Percentiles rank a stretch among this genome's conserved stretches.
Conservation (phyloP, 2,329 filamentous ascomycete genomes). For the Ceratocystiopsis brevicomis region DNA sequence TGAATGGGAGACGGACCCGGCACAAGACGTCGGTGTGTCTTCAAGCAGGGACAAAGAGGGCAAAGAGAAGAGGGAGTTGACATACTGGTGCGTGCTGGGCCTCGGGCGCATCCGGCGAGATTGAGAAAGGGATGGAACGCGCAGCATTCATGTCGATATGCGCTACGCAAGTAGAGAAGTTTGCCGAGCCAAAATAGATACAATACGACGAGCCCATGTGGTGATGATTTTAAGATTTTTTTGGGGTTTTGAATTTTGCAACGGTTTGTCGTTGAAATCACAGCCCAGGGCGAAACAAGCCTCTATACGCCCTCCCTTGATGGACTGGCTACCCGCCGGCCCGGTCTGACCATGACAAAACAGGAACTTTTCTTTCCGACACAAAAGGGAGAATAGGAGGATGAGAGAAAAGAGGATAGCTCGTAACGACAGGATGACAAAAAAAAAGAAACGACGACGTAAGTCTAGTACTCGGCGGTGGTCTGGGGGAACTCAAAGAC, state of each 20-base stretch:
- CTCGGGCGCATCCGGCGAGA: slow-evolving; percentile 52
- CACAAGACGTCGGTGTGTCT: slow-evolving; percentile 38
- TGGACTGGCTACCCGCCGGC: background rate
- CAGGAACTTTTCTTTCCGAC: background rate
- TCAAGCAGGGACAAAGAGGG: slow-evolving; percentile 36
- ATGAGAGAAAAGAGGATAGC: too few relatives aligned
- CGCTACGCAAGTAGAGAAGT: too few relatives aligned
- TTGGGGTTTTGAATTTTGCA: background rate
- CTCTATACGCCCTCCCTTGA: too few relatives aligned
- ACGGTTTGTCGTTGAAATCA: too few relatives aligned
- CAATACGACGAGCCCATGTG: background rate
- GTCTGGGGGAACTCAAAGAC: slow-evolving; percentile 96
- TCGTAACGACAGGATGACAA: background rate
- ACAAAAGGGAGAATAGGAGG: background rate
- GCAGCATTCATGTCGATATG: too few relatives aligned
- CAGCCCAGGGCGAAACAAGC: too few relatives aligned
- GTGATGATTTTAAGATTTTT: background rate
- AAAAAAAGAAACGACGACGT: background rate
- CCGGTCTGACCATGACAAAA: too few relatives aligned
- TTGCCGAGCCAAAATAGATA: background rate
- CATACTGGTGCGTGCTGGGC: slow-evolving; percentile 89
- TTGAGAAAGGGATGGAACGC: background rate
- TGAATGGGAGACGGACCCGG: slow-evolving; percentile 63
- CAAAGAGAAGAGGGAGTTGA: slow-evolving; percentile 68
- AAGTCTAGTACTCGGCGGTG: slow-evolving; percentile 56